A percentile compares a stretch with the other conserved stretches of the same genome.
These are phyloP conservation scores for Mycena sp. DNA, from an alignment of 1,284 basidiomycete species.

Conservation along the genomic window DNA sequence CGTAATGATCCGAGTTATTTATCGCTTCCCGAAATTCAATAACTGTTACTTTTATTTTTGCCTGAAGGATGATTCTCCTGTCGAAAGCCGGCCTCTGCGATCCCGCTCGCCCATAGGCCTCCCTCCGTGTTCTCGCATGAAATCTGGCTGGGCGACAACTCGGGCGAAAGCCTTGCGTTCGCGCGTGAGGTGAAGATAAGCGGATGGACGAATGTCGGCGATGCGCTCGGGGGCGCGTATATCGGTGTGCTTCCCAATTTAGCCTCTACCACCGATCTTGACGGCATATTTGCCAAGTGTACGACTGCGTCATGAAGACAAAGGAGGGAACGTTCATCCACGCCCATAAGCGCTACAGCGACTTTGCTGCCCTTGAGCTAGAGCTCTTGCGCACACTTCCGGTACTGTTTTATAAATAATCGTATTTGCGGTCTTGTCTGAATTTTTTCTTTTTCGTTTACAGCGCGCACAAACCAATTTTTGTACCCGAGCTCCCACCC, in stretches of 20 bases:
- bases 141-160: conserved; percentile 71
- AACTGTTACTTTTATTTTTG: not conserved
- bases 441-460: conserved; percentile 2
- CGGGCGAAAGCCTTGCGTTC: conserved; percentile 61
- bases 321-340: conserved; percentile 74
- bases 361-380: conserved; percentile 67
- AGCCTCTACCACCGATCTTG: not conserved
- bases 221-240: conserved; percentile 67
- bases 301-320: conserved; percentile 71
- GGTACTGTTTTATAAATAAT: conserved; percentile 41
- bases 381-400: conserved; percentile 63
- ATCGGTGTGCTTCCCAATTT: conserved; percentile 56
- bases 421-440: not conserved
- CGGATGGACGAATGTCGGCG: conserved; percentile 77
- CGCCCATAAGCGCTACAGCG: conserved; percentile 75
- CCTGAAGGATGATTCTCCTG: conserved; percentile 22
- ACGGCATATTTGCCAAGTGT: conserved; percentile 52
- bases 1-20: conserved; percentile 32
- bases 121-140: conserved; percentile 70
- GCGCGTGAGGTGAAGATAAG: conserved; percentile 68
- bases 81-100: conserved; percentile 37
- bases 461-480: conserved; percentile 54
- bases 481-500: conserved; percentile 72
- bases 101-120: conserved; percentile 36
- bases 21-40: not conserved